Base-by-base conservation (phyloP, 768 basidiomycete species). In the Podaxis sp. region DNA sequence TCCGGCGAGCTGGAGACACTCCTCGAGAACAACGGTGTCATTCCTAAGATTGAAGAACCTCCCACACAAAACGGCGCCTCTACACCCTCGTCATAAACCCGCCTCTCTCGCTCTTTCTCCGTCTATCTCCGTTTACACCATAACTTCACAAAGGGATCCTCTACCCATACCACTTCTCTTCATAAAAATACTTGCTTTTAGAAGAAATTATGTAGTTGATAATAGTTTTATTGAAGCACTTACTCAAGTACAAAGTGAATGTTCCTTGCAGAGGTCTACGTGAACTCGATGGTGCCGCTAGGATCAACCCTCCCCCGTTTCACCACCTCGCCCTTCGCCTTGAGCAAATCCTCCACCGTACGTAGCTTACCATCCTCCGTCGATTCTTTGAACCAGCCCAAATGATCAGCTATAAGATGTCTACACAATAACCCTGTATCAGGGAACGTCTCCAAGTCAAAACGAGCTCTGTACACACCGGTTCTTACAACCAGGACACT, bases 401-500 rank as follows among this genome's bases (percentile, higher is more conserved):
- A 75, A 68, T 96, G 88, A 70, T 96, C 95, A 3, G 95, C 95
- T 66, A 95, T 93, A 10, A 95, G 76, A 73, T 93, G 91, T 33
- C 91, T 93, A 64, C 24, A 38, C 59, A 20, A 37, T 30, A 24
- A 48, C n/a, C 3, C 44, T 53, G 26, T 49, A 50, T 46, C 24
- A 59, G 54, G 55, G 33, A 33, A 20, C 36, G 22, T n/a, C 44
- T 12, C 24, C 37, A 36, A 37, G 15, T 12, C 56, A n/a, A 20
- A 46, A 52, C 12, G 24, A 56, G 12, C 20, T 8, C 44, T 15
- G 48, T 22, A 63, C 59, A 26, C 24, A 94, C 91, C 96, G 79
- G 69, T 91, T 93, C 68, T 90, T 87, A 73, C 96, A 99, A 13
- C 84, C 84, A 1, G 96, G 95, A 76, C 96, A 99, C 71, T 95